These are phyloP conservation scores for Metschnikowia picachoensis DNA, from an alignment of 805 yeast genomes.

Conservation along the genomic window DNA sequence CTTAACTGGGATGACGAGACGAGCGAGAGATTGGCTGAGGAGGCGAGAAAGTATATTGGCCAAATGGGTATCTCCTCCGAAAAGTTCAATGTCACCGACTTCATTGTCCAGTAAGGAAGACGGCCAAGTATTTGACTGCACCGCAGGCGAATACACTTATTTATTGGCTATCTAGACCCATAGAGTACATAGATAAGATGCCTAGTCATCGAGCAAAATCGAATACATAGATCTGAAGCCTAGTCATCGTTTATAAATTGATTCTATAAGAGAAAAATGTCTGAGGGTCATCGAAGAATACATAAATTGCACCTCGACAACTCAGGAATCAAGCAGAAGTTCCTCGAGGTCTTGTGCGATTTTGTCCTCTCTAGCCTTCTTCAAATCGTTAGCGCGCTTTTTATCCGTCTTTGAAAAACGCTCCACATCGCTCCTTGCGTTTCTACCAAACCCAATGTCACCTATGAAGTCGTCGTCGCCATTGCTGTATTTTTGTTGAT, in stretches of 20 bases:
- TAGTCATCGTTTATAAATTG: too few species aligned
- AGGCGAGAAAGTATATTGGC: constrained; percentile 56
- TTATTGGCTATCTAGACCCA: constrained; percentile 4
- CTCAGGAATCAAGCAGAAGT: constrained; percentile 16
- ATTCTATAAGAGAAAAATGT: too few species aligned
- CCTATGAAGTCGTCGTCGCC: constrained; percentile 3
- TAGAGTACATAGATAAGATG: constrained; percentile 8
- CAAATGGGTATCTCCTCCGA: constrained; percentile 50
- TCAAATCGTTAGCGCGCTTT: constrained; percentile 32
- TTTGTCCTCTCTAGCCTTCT: constrained; percentile 36
- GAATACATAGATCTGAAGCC: constrained; percentile 8
- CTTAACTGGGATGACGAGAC: constrained; percentile 66
- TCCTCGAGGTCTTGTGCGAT: constrained; percentile 30
- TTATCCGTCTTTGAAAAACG: constrained; percentile 24
- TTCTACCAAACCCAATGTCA: constrained; percentile 10
- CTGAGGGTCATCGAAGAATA: too few species aligned
- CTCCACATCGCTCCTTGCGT: constrained; percentile 15
- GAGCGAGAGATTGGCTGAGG: constrained; percentile 48
- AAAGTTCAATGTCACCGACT: constrained; percentile 20
- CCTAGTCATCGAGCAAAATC: neutral
- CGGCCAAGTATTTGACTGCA: neutral
- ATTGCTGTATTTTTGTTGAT: constrained; percentile 15
- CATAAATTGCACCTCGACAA: too few species aligned
- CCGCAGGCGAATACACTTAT: neutral
- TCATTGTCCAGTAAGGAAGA: constrained; percentile 14